Evolutionary conservation across 2,329 filamentous ascomycete species (phyloP), one percentile per base, ranked within the genome.

Genomic region (Aaosphaeria arxii): DNA sequence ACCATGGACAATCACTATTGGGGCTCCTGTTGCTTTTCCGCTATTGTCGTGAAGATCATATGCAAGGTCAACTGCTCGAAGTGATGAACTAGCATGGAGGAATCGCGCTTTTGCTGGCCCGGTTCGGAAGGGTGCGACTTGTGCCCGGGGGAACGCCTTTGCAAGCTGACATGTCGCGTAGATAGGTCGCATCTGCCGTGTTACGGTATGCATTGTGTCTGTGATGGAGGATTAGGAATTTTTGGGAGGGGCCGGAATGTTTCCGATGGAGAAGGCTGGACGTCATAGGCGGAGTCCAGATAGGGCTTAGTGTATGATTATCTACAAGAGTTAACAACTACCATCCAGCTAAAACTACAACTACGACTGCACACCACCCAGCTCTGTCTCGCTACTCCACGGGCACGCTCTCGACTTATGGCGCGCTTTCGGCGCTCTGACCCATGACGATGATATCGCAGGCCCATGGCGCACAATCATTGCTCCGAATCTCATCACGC

Each of bases 1-100:
- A 1, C 94, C 92, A 68, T 97, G 92, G 63, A 97, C 83, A 57
- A 97, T 88, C 52, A 97, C 73, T 54, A 97, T 89, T 2, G 91
- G 88, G 45, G 76, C 74, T n/a, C 67, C 67, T n/a, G 57, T 62
- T 1, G 64, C 63, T 44, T 64, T 61, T 24, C 67, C 66, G 1
- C 61, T 55, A 48, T 68, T 63, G 50, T 69, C 63, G 46, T 70
- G 65, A 3, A 68, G 61, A 13, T 59, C 61, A 49, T 63, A 70
- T 28, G 64, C 63, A 6, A 70, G 67, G 45, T 69, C 63, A 32
- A 68, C 50, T 1, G 53, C 52, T 11, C 57, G 52, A 43, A 56
- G 44, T 47, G 49, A 58, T 6, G 45, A 29, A 13, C 45, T 47
- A 43, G 49, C 43, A 30, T 48, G 46, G 43, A 51, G 48, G 7